Percentiles rank a stretch among this genome's conserved stretches.
phyloP scores from a whole-genome alignment of 176 grass and related monocot species.

The Cenchrus fungigraminus region DNA sequence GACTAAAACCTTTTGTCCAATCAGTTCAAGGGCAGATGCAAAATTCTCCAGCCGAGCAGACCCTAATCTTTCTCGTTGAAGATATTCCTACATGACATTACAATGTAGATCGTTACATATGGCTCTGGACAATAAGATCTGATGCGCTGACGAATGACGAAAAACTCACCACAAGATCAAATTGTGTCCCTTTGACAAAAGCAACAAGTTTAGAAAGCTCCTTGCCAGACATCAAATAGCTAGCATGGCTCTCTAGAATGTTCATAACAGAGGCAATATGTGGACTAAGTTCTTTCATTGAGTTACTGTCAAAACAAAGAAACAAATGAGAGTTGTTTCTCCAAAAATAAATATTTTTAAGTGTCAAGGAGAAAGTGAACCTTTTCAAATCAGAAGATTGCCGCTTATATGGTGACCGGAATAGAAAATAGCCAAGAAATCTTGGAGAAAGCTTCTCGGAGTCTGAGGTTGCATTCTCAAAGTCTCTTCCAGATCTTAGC shows the following conservation, averaged over 20 bases:
- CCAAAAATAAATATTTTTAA: conserved; percentile 14
- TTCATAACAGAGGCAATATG: conserved; percentile 98
- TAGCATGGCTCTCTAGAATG: conserved; percentile 95
- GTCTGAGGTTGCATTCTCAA: conserved; percentile 70
- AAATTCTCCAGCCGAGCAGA: conserved; percentile 95
- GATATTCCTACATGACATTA: conserved; percentile 81
- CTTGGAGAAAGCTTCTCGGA: conserved; percentile 92
- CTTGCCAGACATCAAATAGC: conserved; percentile 98
- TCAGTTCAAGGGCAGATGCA: conserved; percentile 95
- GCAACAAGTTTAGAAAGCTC: conserved; percentile 98
- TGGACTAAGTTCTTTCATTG: conserved; percentile 91
- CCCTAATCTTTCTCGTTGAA: conserved; percentile 88
- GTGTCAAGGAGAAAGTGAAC: conserved; percentile 45
- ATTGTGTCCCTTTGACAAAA: conserved; percentile 99
- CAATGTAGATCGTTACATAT: conserved; percentile 18
- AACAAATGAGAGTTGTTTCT: conserved; percentile 26
- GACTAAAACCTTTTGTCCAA: conserved; percentile 88
- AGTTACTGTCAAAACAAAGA: conserved; percentile 56
- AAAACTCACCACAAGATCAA: conserved; percentile 94
- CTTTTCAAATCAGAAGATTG: conserved; percentile 93
- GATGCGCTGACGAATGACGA: conserved; percentile 19
- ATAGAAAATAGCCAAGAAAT: conserved; percentile 86
- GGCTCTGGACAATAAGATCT: conserved; percentile 28
- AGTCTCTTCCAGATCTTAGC: conserved; percentile 95
- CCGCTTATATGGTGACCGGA: conserved; percentile 72